These are phyloP conservation scores for Testicularia cyperi DNA, from an alignment of 1,284 basidiomycete species.

Conservation along the genomic window DNA sequence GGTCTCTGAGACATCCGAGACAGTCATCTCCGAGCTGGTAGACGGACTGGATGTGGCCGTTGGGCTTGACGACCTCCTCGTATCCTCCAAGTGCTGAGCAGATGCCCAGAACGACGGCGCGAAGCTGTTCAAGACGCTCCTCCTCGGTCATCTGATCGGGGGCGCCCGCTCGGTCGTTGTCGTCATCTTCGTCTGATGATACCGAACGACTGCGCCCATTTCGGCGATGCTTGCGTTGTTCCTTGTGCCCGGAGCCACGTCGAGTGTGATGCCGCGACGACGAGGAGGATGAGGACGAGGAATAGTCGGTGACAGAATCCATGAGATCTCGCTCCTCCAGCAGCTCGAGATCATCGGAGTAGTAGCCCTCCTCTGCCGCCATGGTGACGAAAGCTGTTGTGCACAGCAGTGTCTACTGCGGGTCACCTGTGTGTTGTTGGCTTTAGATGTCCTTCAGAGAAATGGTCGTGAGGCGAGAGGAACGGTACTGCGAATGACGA, in stretches of 20 bases:
- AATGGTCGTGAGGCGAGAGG: too few relatives aligned
- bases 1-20: constrained; percentile 40
- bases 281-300: too few relatives aligned
- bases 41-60: constrained; percentile 15
- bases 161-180: too few relatives aligned
- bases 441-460: too few relatives aligned
- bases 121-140: constrained; percentile 38
- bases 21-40: constrained; percentile 55
- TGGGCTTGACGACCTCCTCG: constrained; percentile 39
- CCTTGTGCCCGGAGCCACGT: constrained; percentile 37
- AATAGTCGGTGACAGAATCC: constrained; percentile 6
- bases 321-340: constrained; percentile 23
- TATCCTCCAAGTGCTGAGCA: constrained; percentile 55
- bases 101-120: constrained; percentile 46
- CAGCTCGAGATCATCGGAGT: constrained; percentile 46
- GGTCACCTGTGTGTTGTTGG: too few relatives aligned
- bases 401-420: too few relatives aligned
- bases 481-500: too few relatives aligned
- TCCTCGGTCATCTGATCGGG: constrained; percentile 28
- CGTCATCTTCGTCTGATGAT: constrained; percentile 29
- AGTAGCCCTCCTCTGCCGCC: constrained; percentile 32
- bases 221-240: too few relatives aligned
- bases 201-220: too few relatives aligned
- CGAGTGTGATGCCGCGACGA: too few relatives aligned
- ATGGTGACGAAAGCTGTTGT: constrained; percentile 11